Conservation (phyloP, 495 filamentous ascomycete species). For the Stereocaulon alpinum region DNA sequence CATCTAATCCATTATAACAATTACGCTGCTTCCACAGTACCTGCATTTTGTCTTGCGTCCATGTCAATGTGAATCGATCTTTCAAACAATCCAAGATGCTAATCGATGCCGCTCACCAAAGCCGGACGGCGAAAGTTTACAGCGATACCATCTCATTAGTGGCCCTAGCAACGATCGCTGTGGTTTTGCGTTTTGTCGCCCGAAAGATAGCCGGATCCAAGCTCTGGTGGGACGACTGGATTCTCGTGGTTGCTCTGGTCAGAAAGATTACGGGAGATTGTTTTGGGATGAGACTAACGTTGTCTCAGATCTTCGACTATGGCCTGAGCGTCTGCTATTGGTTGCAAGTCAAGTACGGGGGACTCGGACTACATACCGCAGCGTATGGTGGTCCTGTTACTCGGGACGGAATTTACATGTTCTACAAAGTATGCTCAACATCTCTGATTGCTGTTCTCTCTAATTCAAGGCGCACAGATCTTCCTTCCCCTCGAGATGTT, state of each 20-base stretch:
- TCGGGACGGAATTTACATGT: slow-evolving; percentile 26
- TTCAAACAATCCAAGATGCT: too few relatives aligned
- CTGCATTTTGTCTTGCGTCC: too few relatives aligned
- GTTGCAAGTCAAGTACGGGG: slow-evolving; percentile 7
- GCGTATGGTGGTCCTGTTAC: slow-evolving; percentile 14
- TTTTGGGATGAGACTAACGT: not conserved
- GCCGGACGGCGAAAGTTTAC: too few relatives aligned
- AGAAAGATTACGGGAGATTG: not conserved
- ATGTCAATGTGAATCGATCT: too few relatives aligned
- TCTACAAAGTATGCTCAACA: slow-evolving; percentile 29
- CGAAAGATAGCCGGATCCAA: slow-evolving; percentile 24
- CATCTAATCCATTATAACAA: too few relatives aligned
- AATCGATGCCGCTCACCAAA: too few relatives aligned
- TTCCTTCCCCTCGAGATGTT: slow-evolving; percentile 39
- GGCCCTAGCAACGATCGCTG: slow-evolving; percentile 26
- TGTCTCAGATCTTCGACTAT: slow-evolving; percentile 12
- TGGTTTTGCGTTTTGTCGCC: slow-evolving; percentile 26
- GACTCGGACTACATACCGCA: slow-evolving; percentile 12
- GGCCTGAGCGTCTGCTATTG: slow-evolving; percentile 11
- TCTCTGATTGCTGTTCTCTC: not conserved
- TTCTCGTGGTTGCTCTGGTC: slow-evolving; percentile 24
- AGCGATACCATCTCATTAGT: too few relatives aligned
- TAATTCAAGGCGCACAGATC: slow-evolving; percentile 22
- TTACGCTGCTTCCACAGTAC: too few relatives aligned
- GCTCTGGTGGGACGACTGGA: slow-evolving; percentile 34